phyloP scores from a whole-genome alignment of 2,329 filamentous ascomycete species.

The Biscogniauxia mediterranea region DNA sequence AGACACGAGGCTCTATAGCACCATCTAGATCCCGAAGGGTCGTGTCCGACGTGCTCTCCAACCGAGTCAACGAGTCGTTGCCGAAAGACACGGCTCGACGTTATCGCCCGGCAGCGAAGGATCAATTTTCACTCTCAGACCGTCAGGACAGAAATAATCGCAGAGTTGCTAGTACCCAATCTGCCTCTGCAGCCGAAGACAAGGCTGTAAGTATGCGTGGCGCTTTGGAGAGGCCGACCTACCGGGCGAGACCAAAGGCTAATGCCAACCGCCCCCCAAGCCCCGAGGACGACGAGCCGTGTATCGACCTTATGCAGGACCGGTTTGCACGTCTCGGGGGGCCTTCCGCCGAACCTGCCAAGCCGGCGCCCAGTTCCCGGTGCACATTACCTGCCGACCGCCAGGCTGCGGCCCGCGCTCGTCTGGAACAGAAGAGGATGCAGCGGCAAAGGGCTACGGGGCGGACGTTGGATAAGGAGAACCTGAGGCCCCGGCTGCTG shows the following conservation, averaged over 20 bases:
- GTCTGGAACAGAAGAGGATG: constrained; percentile 53
- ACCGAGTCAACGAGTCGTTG: constrained; percentile 24
- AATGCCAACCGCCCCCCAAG: constrained; percentile 28
- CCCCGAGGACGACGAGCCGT: constrained; percentile 30
- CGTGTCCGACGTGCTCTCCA: constrained; percentile 24
- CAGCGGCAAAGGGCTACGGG: constrained; percentile 41
- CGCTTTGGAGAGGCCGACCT: constrained; percentile 18
- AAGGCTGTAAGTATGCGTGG: constrained; percentile 13
- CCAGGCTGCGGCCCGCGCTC: constrained; percentile 52
- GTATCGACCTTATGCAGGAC: constrained; percentile 46
- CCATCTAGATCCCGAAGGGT: constrained; percentile 17
- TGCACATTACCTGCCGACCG: constrained; percentile 49
- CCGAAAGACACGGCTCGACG: constrained; percentile 7
- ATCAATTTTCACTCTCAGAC: constrained; percentile 2
- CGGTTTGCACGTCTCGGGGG: constrained; percentile 46
- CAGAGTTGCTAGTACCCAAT: constrained; percentile 9
- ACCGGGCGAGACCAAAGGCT: constrained; percentile 24
- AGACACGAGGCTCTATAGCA: constrained; percentile 3
- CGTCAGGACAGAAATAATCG: constrained; percentile 7
- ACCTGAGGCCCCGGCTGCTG: constrained; percentile 37
- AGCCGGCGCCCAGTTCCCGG: constrained; percentile 39
- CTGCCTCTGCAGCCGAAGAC: constrained; percentile 11
- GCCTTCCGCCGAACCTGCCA: constrained; percentile 31
- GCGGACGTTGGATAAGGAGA: constrained; percentile 43
- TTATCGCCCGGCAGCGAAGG: neutral